Evolutionary conservation across 2,329 filamentous ascomycete species (phyloP).

Genomic region (Lecanosticta acicola): DNA sequence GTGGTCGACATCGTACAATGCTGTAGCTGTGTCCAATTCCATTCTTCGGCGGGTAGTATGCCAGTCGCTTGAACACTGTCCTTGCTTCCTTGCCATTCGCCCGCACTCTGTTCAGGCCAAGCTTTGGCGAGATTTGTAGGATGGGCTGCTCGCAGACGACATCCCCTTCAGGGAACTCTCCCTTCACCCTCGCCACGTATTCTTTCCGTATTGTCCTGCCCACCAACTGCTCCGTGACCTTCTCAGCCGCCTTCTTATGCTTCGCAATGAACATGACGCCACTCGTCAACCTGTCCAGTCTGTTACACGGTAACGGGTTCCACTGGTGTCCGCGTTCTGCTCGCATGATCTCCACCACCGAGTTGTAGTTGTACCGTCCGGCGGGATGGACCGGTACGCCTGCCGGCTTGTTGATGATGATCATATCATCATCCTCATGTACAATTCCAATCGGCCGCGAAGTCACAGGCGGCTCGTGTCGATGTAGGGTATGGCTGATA

Average conservation of each 20-base stretch:
- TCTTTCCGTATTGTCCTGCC: conserved; percentile 85
- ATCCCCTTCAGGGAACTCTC: conserved; percentile 85
- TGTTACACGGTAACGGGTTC: conserved; percentile 71
- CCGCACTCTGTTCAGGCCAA: conserved; percentile 89
- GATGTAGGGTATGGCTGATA: conserved; percentile 87
- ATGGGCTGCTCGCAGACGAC: conserved; percentile 91
- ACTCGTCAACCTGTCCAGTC: conserved; percentile 88
- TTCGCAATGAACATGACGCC: conserved; percentile 99
- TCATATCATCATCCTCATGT: conserved; percentile 86
- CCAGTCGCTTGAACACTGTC: conserved; percentile 85
- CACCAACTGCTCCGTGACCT: conserved; percentile 69
- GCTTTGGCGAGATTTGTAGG: conserved; percentile 86
- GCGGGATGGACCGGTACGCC: conserved; percentile 94
- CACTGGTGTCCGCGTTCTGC: conserved; percentile 59
- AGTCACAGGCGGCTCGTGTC: conserved; percentile 91
- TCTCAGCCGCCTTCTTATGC: conserved; percentile 70
- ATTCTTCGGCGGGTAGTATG: conserved; percentile 66
- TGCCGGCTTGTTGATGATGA: conserved; percentile 95
- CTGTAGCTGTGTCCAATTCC: conserved; percentile 62
- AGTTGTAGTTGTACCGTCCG: conserved; percentile 93
- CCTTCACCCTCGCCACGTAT: conserved; percentile 86
- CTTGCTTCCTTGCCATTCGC: conserved; percentile 85
- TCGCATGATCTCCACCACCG: conserved; percentile 86
- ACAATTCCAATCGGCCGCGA: conserved; percentile 73
- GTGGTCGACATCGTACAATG: conserved; percentile 85